Percentiles rank a stretch among this genome's conserved stretches.
These are phyloP conservation scores for Gymnopilus dilepis DNA, from an alignment of 768 basidiomycete genomes.

Conservation along the genomic window DNA sequence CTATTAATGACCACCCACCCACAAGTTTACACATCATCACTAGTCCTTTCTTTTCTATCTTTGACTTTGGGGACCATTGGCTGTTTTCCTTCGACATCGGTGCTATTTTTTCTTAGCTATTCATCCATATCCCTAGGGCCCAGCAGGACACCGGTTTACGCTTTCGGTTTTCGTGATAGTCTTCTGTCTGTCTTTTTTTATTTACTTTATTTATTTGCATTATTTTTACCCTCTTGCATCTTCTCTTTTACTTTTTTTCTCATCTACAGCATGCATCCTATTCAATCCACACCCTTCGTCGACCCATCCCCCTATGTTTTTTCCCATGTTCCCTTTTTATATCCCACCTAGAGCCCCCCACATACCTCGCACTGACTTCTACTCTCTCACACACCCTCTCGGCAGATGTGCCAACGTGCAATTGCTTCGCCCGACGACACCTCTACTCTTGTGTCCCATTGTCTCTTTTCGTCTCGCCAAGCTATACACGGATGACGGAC, in stretches of 20 bases:
- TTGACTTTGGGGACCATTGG: slow-evolving; percentile 6
- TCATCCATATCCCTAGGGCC: slow-evolving; percentile 3
- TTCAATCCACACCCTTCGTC: background rate
- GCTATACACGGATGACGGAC: background rate
- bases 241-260: background rate
- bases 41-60: background rate
- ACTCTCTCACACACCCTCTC: slow-evolving; percentile 8
- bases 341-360: background rate
- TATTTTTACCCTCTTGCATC: background rate
- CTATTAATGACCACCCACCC: background rate
- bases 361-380: background rate
- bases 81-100: slow-evolving; percentile 3
- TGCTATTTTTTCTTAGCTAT: background rate
- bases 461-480: background rate
- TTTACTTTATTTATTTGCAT: slow-evolving; percentile 11
- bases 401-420: background rate
- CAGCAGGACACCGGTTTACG: background rate
- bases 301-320: background rate
- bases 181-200: background rate
- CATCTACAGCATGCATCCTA: slow-evolving; percentile 3
- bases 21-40: slow-evolving; percentile 3
- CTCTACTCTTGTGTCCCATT: no score
- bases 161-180: background rate
- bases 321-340: slow-evolving; percentile 8
- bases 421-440: background rate